Percentiles rank a stretch among this genome's conserved stretches.
These are phyloP conservation scores for Cyclotella cryptica DNA, from an alignment of 108 stramenopile species.

Conservation along the genomic window DNA sequence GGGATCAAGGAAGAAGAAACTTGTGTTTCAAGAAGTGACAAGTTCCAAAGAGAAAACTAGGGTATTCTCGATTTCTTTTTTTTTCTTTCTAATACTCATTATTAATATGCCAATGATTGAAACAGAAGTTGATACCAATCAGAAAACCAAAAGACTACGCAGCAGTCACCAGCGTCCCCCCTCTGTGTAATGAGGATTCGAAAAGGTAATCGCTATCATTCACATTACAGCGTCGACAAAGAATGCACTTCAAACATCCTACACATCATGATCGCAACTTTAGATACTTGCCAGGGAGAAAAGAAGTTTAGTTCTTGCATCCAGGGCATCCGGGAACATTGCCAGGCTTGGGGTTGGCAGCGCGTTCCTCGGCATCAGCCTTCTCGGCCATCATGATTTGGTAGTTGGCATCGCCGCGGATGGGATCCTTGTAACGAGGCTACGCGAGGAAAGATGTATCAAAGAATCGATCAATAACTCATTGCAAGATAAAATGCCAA, in stretches of 20 bases:
- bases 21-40: too few species aligned
- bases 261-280: too few species aligned
- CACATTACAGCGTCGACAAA: too few species aligned
- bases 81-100: not conserved
- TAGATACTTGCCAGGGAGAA: too few species aligned
- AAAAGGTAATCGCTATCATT: too few species aligned
- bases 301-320: constrained; percentile 75
- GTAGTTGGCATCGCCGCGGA: constrained; percentile 85
- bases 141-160: not conserved
- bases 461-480: not conserved
- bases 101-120: constrained; percentile 8
- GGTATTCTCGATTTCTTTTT: not conserved
- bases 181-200: too few species aligned
- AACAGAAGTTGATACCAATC: not conserved
- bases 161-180: too few species aligned
- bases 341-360: constrained; percentile 85
- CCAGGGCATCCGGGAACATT: constrained; percentile 76
- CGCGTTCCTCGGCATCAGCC: constrained; percentile 64
- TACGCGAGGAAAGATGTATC: constrained; percentile 34
- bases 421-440: constrained; percentile 91
- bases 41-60: too few species aligned
- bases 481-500: not conserved
- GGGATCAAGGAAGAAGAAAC: too few species aligned
- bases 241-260: too few species aligned
- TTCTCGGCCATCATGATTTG: constrained; percentile 83